Evolutionary conservation across 331 rosid species (phyloP).

Genomic region (Pyrus hybrid): DNA sequence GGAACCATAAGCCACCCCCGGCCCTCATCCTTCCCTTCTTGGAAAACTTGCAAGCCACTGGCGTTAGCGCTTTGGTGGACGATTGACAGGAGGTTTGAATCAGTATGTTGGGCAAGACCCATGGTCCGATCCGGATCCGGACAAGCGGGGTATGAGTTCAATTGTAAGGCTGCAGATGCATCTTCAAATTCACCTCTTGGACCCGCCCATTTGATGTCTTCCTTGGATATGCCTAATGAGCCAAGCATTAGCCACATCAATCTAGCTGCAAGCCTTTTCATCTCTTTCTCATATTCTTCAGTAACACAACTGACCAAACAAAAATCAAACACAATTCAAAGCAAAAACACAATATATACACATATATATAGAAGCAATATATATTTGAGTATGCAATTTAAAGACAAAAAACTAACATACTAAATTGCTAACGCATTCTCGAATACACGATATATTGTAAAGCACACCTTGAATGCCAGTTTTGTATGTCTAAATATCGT

Average conservation of each 20-base stretch:
- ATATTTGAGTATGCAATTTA: no score
- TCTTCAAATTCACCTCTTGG: constrained; percentile 32
- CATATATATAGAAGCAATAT: no score
- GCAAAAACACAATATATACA: background rate
- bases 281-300: constrained; percentile 41
- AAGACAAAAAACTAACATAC: background rate
- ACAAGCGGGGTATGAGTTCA: constrained; percentile 73
- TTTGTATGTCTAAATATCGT: background rate
- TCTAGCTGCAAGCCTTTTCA: constrained; percentile 52
- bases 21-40: constrained; percentile 19
- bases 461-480: background rate
- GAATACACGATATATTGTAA: background rate
- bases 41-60: constrained; percentile 57
- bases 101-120: constrained; percentile 88
- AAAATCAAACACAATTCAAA: background rate
- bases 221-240: constrained; percentile 45
- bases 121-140: constrained; percentile 87
- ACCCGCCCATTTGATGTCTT: constrained; percentile 63
- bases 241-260: constrained; percentile 58
- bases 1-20: constrained; percentile 63
- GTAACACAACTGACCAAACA: constrained; percentile 32
- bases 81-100: constrained; percentile 63
- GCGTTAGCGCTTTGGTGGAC: constrained; percentile 54
- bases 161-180: constrained; percentile 46
- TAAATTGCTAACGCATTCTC: no score